Base-by-base conservation (phyloP, 805 yeast genomes). In the Pichia membranifaciens region DNA sequence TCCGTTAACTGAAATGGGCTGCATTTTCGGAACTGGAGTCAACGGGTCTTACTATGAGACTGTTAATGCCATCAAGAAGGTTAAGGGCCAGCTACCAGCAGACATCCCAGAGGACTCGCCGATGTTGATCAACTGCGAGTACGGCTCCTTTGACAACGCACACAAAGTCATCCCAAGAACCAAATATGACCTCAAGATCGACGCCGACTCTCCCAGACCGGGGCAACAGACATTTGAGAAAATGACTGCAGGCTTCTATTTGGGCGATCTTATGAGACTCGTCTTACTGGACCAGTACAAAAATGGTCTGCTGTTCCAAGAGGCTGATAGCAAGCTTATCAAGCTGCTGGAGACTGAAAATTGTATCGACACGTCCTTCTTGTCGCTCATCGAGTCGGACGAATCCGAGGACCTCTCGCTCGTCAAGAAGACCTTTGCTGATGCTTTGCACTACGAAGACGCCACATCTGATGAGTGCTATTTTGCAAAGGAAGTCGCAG, bases 71-170 rank as follows among this genome's bases (percentile, higher is more conserved):
- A 83, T 93, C 61, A 93, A 93, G 55, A 91, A 91, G 73, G 75
- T 93, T 57, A 79, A 80, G 59, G 96, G 96, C 51, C 74, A 72
- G 59, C 67, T 85, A 48, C 71, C 78, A 33, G 75, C 68, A 38
- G 96, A 89, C 64, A 77, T 90, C 58, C 65, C 78, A 36, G 67
- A 62, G 6, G 80, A 79, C 39, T 79, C 89, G 38, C 81, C 83
- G 51, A 91, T 93, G 96, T 93, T 96, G 52, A 89, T 93, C 70
- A 93, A 93, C 76, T 91, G 99, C 75, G 99, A 93, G 74, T 93
- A 93, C 72, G 98, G 99, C 61, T 91, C 98, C 12, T 93, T 93
- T 65, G 99, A 93, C 67, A 91, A 90, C 65, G 96, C 87, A 66
- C 96, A 87, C 63, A 57, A 64, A 36, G 81, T 84, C 23, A 77